Base-by-base conservation (phyloP, 768 basidiomycete species). In the Albatrellus ellisii region DNA sequence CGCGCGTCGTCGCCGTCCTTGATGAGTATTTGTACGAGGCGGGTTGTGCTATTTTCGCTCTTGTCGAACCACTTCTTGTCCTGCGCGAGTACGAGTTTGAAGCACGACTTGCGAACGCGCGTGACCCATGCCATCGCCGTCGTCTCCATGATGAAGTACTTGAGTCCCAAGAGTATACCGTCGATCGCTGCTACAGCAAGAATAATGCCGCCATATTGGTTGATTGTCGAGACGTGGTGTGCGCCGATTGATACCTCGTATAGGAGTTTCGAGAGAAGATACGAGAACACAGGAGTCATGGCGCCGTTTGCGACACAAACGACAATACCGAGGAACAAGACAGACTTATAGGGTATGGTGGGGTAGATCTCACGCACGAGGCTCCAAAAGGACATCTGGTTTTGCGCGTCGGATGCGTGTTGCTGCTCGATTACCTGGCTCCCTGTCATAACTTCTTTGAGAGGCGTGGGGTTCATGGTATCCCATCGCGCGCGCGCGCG, bases 1-100 rank as follows among this genome's bases (percentile, higher is more conserved):
- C 84, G 63, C 10, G 90, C 85, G 52, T 97, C 95, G 46, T 97
- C 89, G 0, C 75, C 80, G 53, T 97, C 91, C 62, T 88, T 90
- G 58, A 91, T 70, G 37, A 97, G 63, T 9, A 72, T 62, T 56
- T 90, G 84, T 9, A 82, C 74, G 10, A 98, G 60, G 6, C 66
- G 62, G 18, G 69, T 61, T 0, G 85, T 64, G 4, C 66, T 58
- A 59, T 88, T 75, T 32, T 69, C 64, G 4, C 68, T 61, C 45
- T 66, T 62, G 56, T 97, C 92, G 58, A 94, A 97, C 75, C 80
- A 99, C 25, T 67, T 56, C 60, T 84, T 88, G 58, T 95, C 88
- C 58, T 94, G 91, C 11, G 60, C 54, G 28, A 98, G 62, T 11
- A 97, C 64, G 25, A 63, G 69, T 4, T 52, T 52, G 53, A 80